Percentiles rank a stretch among this genome's conserved stretches.
Conservation (phyloP, 2,329 filamentous ascomycete species). For the Cercospora sp. region DNA sequence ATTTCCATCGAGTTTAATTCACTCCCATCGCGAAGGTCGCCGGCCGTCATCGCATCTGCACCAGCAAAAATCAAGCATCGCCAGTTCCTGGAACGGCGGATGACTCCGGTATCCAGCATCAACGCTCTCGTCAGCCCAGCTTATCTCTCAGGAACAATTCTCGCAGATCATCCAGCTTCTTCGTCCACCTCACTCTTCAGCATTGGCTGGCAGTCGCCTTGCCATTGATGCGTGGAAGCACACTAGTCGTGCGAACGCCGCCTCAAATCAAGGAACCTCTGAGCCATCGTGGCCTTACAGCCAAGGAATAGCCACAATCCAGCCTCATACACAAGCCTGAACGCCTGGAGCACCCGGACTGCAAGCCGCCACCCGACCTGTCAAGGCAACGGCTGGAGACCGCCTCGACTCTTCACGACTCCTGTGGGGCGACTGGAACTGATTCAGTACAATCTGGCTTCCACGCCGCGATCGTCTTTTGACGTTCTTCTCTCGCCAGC, state of each 20-base stretch:
- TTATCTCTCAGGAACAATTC: not conserved
- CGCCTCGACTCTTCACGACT: not conserved
- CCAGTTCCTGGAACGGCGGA: not conserved
- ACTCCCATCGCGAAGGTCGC: not conserved
- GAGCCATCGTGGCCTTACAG: not conserved
- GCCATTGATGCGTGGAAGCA: not conserved
- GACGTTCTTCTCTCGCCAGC: not conserved
- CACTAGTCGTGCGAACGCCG: not conserved
- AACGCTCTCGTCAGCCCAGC: not conserved
- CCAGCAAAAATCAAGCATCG: not conserved
- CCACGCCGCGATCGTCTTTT: slow-evolving; percentile 1
- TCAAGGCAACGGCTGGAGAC: not conserved
- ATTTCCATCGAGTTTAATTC: not conserved
- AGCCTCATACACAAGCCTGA: not conserved
- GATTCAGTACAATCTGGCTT: slow-evolving; percentile 2
- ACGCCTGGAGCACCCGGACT: not conserved
- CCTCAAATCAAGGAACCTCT: not conserved
- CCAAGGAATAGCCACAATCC: not conserved
- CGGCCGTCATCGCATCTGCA: not conserved
- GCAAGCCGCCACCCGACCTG: not conserved
- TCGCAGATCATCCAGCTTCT: not conserved
- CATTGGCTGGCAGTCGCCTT: not conserved
- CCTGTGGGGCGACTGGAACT: not conserved
- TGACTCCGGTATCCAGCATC: not conserved
- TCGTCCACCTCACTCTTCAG: not conserved